Evolutionary conservation across 768 basidiomycete genomes (phyloP).

Genomic region (Asterophora lycoperdoides): DNA sequence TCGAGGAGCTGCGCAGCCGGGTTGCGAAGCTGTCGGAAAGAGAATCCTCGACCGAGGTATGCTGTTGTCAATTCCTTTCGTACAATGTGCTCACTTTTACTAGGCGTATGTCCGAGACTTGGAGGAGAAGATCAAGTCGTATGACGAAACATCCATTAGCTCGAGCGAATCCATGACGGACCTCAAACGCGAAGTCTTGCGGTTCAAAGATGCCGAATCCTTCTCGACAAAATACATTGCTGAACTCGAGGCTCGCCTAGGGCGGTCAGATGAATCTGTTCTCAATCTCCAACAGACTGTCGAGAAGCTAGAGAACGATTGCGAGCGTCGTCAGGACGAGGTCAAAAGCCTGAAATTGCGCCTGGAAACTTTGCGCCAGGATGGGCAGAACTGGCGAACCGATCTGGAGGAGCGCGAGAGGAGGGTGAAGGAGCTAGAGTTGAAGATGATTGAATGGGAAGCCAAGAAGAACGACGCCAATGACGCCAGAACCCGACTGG

Average conservation of each 20-base stretch:
- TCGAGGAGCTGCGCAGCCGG: conserved; percentile 79
- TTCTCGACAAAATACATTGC: conserved; percentile 75
- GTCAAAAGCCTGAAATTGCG: conserved; percentile 67
- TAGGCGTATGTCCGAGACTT: conserved; percentile 92
- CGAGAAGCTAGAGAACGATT: conserved; percentile 72
- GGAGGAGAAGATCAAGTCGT: conserved; percentile 85
- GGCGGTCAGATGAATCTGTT: conserved; percentile 75
- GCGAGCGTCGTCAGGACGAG: conserved; percentile 68
- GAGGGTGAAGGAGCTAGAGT: conserved; percentile 71
- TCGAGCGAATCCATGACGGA: conserved; percentile 80
- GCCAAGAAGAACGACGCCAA: conserved; percentile 63
- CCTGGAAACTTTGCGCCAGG: conserved; percentile 62
- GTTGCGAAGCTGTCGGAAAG: conserved; percentile 82
- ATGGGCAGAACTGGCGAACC: conserved; percentile 76
- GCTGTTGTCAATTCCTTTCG: conserved; percentile 15
- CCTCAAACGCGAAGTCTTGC: conserved; percentile 75
- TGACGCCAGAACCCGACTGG: conserved; percentile 63
- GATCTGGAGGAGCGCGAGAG: conserved; percentile 84
- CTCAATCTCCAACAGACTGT: conserved; percentile 64
- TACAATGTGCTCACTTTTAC: conserved; percentile 15
- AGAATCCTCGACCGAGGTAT: conserved; percentile 88
- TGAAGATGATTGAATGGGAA: conserved; percentile 76
- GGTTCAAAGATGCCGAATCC: conserved; percentile 71
- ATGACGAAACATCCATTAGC: conserved; percentile 72
- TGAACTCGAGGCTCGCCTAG: conserved; percentile 79